Evolutionary conservation across 805 yeast genomes (phyloP), one percentile per base, ranked within the genome.

Genomic region (Starmerella gropengiesseri): DNA sequence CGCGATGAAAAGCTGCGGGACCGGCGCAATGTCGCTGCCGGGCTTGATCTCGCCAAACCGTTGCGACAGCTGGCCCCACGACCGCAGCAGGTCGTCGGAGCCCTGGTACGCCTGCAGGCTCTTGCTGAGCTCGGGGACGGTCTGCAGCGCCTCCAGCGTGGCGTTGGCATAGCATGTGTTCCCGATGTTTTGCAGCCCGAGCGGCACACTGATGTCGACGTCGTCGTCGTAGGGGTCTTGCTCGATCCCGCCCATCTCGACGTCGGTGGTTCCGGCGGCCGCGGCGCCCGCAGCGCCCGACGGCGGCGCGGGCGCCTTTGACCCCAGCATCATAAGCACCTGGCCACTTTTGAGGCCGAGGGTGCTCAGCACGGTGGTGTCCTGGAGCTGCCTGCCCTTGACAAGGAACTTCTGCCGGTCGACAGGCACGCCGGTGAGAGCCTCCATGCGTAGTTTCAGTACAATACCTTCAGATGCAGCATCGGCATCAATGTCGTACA

Each of bases 391-490:
- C 31, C 95, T 95, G 11, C 93, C 89, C 64, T 83, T 86, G 40
- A 85, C 74, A 58, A 91, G 70, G 47, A 87, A 79, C 65, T 89
- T 89, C 64, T 91, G 98, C 53, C 95, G 78, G 42, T 75, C 81
- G 1, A 77, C 74, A n/a, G 95, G 94, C 43, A 91, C 84, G 45
- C 75, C 75, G 2, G 97, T 89, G 45, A 75, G 60, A 18, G 76
- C 73, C 52, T 73, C 77, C 43, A 91, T 77, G 60, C 78, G 77
- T 36, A 67, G 62, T 59, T 86, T 89, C 60, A 82, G 71, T 6
- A 68, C 71, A 23, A 65, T 58, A 5, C 86, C 93, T 2, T 75
- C 69, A 43, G 74, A 76, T 9, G 55, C 56, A 5, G 73, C 64
- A 37, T 70, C 77, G 25, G 79, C 65, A 4, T 72, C 77, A 17